Evolutionary conservation across 2,329 filamentous ascomycete species (phyloP).

Genomic region (Trichoderma sp.): DNA sequence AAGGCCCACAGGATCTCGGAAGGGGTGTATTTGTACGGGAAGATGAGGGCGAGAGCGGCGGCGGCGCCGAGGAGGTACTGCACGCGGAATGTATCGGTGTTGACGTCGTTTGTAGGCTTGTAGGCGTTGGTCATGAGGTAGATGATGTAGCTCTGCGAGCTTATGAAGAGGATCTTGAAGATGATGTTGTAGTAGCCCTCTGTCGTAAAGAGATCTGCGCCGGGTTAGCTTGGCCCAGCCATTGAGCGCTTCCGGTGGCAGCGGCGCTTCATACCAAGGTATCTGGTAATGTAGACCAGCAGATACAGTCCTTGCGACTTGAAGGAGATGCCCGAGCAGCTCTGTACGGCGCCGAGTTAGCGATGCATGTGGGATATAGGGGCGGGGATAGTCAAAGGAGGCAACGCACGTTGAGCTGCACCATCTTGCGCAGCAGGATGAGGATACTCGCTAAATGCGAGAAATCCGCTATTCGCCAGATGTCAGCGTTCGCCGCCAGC

Average conservation of each 20-base stretch:
- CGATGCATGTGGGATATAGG: not conserved
- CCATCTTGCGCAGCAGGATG: constrained; percentile 97
- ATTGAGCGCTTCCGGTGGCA: not conserved
- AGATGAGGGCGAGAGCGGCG: constrained; percentile 75
- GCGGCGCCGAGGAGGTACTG: constrained; percentile 89
- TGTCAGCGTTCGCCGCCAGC: constrained; percentile 27
- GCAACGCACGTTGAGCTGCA: constrained; percentile 72
- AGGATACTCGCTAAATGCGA: constrained; percentile 94
- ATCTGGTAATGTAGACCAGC: constrained; percentile 90
- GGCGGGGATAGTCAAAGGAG: not conserved
- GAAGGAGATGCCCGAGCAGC: constrained; percentile 96
- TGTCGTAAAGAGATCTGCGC: constrained; percentile 80
- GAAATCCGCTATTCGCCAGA: constrained; percentile 72
- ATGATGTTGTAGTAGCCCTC: constrained; percentile 86
- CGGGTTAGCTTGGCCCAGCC: not conserved
- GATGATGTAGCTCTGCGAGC: constrained; percentile 87
- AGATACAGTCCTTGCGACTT: constrained; percentile 97
- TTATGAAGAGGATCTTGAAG: constrained; percentile 96
- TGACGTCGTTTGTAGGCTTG: constrained; percentile 96
- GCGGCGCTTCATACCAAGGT: constrained; percentile 66
- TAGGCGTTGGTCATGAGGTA: constrained; percentile 98
- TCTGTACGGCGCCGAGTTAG: constrained; percentile 57
- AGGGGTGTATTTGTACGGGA: constrained; percentile 81
- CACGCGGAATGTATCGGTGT: constrained; percentile 95
- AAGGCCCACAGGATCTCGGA: constrained; percentile 96